phyloP scores from a whole-genome alignment of 257 asterid genomes.

The Solanum rostratum region DNA sequence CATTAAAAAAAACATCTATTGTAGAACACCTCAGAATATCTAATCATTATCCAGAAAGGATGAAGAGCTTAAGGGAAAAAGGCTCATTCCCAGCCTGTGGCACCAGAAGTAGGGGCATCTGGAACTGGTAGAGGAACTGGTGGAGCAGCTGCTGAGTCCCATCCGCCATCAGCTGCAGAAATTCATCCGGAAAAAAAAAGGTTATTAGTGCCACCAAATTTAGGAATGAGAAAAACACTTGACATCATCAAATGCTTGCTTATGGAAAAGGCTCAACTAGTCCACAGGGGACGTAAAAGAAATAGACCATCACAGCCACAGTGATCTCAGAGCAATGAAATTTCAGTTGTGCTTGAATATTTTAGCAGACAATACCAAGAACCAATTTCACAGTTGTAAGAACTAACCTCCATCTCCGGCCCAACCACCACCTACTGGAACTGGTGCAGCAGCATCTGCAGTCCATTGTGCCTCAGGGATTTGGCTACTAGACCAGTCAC shows the following conservation, averaged over 20 bases:
- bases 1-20: background rate
- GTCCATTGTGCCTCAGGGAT: slow-evolving; percentile 11
- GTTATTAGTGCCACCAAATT: background rate
- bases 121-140: background rate
- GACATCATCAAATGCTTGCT: background rate
- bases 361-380: background rate
- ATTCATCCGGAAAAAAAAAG: background rate
- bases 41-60: background rate
- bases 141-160: background rate
- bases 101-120: background rate
- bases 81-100: background rate
- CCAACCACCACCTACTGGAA: slow-evolving; percentile 1
- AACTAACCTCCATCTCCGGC: slow-evolving; percentile 11
- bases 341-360: background rate
- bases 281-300: background rate
- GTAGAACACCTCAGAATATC: background rate
- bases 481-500: slow-evolving; percentile 10
- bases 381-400: background rate
- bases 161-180: slow-evolving; percentile 3
- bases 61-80: background rate
- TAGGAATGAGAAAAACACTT: background rate
- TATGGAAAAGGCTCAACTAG: background rate
- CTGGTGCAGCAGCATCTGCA: background rate
- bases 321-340: background rate
- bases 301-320: background rate